phyloP scores from a whole-genome alignment of 176 grass and related monocot genomes.

The Musa troglodytarum region DNA sequence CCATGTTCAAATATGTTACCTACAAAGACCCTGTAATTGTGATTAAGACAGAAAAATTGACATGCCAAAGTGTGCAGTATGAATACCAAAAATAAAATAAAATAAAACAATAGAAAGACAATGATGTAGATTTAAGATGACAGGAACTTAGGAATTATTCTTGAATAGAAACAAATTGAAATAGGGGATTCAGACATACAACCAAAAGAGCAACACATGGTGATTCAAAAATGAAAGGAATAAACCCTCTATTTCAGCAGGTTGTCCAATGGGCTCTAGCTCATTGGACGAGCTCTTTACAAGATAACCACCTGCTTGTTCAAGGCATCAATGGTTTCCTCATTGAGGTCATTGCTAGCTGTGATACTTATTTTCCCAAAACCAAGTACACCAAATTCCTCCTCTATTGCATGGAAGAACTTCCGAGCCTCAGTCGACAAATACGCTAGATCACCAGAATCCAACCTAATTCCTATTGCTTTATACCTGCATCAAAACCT shows the following conservation, averaged over 20 bases:
- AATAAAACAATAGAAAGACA: too few relatives aligned
- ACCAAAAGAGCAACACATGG: too few relatives aligned
- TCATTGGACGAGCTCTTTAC: not conserved
- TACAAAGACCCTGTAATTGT: not conserved
- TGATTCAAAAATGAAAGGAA: too few relatives aligned
- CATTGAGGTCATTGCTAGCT: conserved; percentile 94
- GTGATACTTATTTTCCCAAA: conserved; percentile 73
- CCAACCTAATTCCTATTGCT: conserved; percentile 83
- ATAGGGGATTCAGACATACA: too few relatives aligned
- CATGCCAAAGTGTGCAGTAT: too few relatives aligned
- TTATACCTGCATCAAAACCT: conserved; percentile 48
- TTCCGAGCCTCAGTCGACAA: conserved; percentile 61
- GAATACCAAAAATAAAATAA: too few relatives aligned
- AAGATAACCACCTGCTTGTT: conserved; percentile 78
- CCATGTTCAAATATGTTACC: not conserved
- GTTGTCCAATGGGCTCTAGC: not conserved
- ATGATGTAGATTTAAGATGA: too few relatives aligned
- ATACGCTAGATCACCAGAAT: conserved; percentile 94
- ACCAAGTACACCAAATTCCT: conserved; percentile 54
- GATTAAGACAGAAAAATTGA: too few relatives aligned
- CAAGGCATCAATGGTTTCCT: conserved; percentile 98
- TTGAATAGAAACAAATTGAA: too few relatives aligned
- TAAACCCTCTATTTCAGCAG: too few relatives aligned
- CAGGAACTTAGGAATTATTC: too few relatives aligned
- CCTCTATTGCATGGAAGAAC: conserved; percentile 64